A percentile compares a stretch with the other conserved stretches of the same genome.
Evolutionary conservation across 768 basidiomycete genomes (phyloP).

Genomic region (Suillus tomentosus): DNA sequence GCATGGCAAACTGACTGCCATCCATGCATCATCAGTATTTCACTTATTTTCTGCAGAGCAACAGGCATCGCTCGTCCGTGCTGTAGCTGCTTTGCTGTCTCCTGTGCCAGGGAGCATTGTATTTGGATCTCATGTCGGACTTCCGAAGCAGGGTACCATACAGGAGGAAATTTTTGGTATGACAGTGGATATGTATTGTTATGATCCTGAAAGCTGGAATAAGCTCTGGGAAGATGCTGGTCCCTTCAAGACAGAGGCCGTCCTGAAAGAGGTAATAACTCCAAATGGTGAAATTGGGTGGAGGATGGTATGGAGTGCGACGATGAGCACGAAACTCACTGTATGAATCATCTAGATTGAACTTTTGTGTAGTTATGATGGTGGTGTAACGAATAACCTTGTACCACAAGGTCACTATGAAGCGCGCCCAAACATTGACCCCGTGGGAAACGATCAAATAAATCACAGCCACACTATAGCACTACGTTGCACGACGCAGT

Average conservation of each 20-base stretch:
- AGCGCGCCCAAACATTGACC: too few species aligned
- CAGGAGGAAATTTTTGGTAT: constrained; percentile 7
- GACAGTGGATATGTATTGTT: constrained; percentile 23
- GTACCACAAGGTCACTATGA: too few species aligned
- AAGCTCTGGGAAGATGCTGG: constrained; percentile 25
- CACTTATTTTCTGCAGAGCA: constrained; percentile 22
- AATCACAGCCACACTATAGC: too few species aligned
- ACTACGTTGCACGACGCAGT: too few species aligned
- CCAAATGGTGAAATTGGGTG: constrained; percentile 2
- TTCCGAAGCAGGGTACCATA: constrained; percentile 16
- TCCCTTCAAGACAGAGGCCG: constrained; percentile 29
- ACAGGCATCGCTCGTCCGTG: constrained; percentile 13
- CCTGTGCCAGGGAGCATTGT: constrained; percentile 30
- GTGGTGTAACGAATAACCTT: too few species aligned
- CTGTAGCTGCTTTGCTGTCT: constrained; percentile 30
- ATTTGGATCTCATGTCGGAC: constrained; percentile 32
- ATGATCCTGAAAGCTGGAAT: constrained; percentile 30
- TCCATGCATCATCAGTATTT: constrained; percentile 54
- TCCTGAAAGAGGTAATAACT: constrained; percentile 19
- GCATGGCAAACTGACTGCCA: constrained; percentile 46
- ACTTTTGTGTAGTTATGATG: too few species aligned
- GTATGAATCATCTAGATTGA: too few species aligned
- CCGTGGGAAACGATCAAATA: too few species aligned
- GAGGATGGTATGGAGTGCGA: constrained; percentile 25
- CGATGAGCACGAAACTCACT: constrained; percentile 1